These are phyloP conservation scores for Suillus sp. DNA, from an alignment of 768 basidiomycete species.

Conservation along the genomic window DNA sequence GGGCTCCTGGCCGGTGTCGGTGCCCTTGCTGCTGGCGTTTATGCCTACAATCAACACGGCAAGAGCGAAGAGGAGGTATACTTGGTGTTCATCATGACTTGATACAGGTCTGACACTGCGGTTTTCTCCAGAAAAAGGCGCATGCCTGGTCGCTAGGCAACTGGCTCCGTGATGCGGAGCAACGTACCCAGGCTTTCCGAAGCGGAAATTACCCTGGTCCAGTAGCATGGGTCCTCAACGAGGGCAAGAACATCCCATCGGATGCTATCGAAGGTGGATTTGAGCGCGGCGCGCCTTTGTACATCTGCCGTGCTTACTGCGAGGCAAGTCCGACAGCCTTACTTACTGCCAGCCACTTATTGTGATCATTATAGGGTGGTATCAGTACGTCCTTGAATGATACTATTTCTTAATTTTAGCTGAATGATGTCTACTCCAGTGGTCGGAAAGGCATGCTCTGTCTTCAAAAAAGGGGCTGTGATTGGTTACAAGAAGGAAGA, in stretches of 20 bases:
- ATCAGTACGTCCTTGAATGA: slow-evolving; percentile 43
- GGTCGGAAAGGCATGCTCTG: slow-evolving; percentile 62
- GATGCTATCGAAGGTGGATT: slow-evolving; percentile 59
- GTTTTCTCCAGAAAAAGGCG: slow-evolving; percentile 45
- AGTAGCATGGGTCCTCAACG: slow-evolving; percentile 61
- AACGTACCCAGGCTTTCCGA: slow-evolving; percentile 53
- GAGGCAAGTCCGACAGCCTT: slow-evolving; percentile 43
- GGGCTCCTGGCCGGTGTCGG: slow-evolving; percentile 60
- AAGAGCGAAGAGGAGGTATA: slow-evolving; percentile 58
- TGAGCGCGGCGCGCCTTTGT: slow-evolving; percentile 54
- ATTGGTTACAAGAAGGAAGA: slow-evolving; percentile 65
- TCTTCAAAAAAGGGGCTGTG: slow-evolving; percentile 61
- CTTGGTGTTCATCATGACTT: neutral
- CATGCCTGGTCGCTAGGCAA: slow-evolving; percentile 49
- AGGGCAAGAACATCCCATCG: slow-evolving; percentile 60
- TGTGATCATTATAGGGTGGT: slow-evolving; percentile 44
- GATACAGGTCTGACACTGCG: neutral
- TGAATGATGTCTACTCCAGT: slow-evolving; percentile 40
- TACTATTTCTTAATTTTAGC: neutral
- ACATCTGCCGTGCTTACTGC: slow-evolving; percentile 58
- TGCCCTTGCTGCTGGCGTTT: slow-evolving; percentile 49
- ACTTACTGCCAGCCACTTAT: slow-evolving; percentile 9
- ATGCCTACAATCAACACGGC: slow-evolving; percentile 57
- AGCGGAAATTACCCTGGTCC: slow-evolving; percentile 46
- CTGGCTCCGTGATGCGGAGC: slow-evolving; percentile 61